Conservation (phyloP, 2,329 filamentous ascomycete genomes). For the Claviceps spartinae region DNA sequence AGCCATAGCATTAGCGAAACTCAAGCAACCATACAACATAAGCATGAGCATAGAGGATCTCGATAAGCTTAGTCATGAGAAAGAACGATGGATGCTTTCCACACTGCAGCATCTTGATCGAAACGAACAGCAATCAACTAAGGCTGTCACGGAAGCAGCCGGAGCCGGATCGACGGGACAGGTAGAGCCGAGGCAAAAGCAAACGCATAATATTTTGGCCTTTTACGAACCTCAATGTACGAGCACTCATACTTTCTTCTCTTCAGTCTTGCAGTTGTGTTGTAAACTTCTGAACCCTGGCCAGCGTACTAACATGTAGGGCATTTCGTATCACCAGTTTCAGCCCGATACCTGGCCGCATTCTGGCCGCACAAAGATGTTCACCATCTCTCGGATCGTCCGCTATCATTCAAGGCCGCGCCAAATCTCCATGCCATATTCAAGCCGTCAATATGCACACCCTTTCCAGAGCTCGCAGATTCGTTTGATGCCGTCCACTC, state of each 20-base stretch:
- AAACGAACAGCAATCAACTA: neutral
- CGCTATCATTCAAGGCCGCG: slow-evolving; percentile 2
- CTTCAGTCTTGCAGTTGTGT: neutral
- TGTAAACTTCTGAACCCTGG: neutral
- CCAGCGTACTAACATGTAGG: neutral
- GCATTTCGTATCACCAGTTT: neutral
- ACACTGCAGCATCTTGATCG: slow-evolving; percentile 35
- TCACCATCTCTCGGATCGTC: slow-evolving; percentile 3
- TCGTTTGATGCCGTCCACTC: slow-evolving; percentile 38
- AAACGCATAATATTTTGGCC: slow-evolving; percentile 21
- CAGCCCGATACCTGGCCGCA: neutral
- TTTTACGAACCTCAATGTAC: slow-evolving; percentile 39
- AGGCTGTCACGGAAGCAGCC: neutral
- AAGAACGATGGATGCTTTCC: slow-evolving; percentile 41
- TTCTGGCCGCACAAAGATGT: slow-evolving; percentile 2
- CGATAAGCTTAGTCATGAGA: slow-evolving; percentile 13
- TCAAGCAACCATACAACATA: slow-evolving; percentile 6
- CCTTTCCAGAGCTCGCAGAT: slow-evolving; percentile 22
- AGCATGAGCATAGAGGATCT: neutral
- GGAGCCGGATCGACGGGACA: neutral
- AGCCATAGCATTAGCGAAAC: slow-evolving; percentile 6
- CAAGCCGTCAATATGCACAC: neutral
- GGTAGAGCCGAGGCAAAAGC: slow-evolving; percentile 12
- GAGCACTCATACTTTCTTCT: neutral
- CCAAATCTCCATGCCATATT: slow-evolving; percentile 1